phyloP scores from a whole-genome alignment of 2,329 filamentous ascomycete genomes.

The Fusarium drepaniforme region DNA sequence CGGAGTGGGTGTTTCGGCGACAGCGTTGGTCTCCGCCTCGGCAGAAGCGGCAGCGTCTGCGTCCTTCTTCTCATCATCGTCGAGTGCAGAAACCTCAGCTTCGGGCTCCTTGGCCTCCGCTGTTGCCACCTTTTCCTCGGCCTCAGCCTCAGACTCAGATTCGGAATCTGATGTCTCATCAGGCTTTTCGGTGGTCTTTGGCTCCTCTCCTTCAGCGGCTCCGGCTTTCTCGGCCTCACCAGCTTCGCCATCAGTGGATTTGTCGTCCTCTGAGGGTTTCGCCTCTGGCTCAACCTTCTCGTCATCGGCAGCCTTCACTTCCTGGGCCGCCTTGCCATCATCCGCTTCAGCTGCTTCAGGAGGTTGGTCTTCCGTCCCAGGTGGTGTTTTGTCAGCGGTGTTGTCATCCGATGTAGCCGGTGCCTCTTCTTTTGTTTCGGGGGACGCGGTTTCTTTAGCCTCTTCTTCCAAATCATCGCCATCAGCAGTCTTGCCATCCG shows the following conservation, averaged over 20 bases:
- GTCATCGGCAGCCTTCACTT: not conserved
- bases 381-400: not conserved
- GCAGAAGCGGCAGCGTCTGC: not conserved
- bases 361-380: not conserved
- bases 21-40: not conserved
- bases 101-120: conserved; percentile 4
- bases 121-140: conserved; percentile 2
- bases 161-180: not conserved
- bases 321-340: not conserved
- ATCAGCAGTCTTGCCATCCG: not conserved
- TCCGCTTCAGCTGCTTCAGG: not conserved
- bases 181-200: conserved; percentile 1
- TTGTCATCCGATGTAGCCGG: not conserved
- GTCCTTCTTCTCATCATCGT: not conserved
- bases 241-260: not conserved
- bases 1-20: conserved; percentile 4
- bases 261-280: not conserved
- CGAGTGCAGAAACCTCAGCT: not conserved
- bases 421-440: conserved; percentile 7
- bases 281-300: not conserved
- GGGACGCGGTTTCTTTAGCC: not conserved
- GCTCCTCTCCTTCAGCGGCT: conserved; percentile 6
- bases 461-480: not conserved
- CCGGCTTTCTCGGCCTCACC: conserved; percentile 8
- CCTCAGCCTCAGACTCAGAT: not conserved